Conservation (phyloP, 257 asterid species). For the Nemophila menziesii region DNA sequence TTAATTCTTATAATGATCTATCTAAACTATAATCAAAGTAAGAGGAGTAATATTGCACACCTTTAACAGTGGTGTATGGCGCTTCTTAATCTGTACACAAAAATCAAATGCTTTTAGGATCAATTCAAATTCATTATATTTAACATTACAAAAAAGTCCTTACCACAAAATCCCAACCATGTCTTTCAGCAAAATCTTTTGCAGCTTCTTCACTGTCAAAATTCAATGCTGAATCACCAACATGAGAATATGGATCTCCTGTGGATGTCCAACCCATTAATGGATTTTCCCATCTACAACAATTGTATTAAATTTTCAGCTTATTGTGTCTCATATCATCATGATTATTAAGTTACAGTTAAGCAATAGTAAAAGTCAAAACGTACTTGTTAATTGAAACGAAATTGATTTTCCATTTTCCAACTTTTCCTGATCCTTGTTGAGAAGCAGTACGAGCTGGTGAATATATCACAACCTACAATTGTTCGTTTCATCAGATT, state of each 20-base stretch:
- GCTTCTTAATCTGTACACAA: slow-evolving; percentile 61
- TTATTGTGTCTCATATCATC: too few species aligned
- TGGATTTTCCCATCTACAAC: slow-evolving; percentile 93
- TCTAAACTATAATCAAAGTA: not conserved
- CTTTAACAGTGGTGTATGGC: slow-evolving; percentile 74
- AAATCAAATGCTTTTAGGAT: slow-evolving; percentile 6
- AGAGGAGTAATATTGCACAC: slow-evolving; percentile 35
- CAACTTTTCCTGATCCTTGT: slow-evolving; percentile 97
- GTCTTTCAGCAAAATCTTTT: slow-evolving; percentile 59
- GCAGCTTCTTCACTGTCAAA: slow-evolving; percentile 94
- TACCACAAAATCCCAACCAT: slow-evolving; percentile 94
- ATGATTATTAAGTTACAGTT: not conserved
- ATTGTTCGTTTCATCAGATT: not conserved
- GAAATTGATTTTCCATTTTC: slow-evolving; percentile 91
- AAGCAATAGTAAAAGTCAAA: not conserved
- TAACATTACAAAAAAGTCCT: not conserved
- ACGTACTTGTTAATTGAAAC: slow-evolving; percentile 84
- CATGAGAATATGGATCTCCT: slow-evolving; percentile 94
- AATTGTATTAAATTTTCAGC: not conserved
- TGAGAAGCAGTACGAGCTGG: slow-evolving; percentile 97
- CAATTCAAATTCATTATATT: not conserved
- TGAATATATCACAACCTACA: slow-evolving; percentile 69
- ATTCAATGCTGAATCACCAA: slow-evolving; percentile 73
- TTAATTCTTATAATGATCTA: not conserved
- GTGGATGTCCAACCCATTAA: slow-evolving; percentile 99